These are phyloP conservation scores for Debaryomyces subglobosus DNA, from an alignment of 1,139 yeast genomes.

Conservation along the genomic window DNA sequence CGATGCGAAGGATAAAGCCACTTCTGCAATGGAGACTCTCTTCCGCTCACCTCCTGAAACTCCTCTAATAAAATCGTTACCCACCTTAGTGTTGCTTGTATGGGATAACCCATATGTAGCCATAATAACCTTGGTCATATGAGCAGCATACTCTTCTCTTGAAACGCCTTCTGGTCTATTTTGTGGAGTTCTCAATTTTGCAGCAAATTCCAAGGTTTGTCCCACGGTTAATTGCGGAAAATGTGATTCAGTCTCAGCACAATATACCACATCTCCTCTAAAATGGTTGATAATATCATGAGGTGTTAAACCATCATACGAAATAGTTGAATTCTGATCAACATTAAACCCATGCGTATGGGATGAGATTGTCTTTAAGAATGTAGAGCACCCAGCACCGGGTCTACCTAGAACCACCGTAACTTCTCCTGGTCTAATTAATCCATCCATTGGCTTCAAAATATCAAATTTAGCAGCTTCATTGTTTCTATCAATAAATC, in stretches of 20 bases:
- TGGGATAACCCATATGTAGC: constrained; percentile 73
- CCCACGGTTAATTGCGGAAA: constrained; percentile 76
- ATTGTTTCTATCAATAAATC: constrained; percentile 6
- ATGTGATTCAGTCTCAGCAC: constrained; percentile 74
- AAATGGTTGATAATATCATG: constrained; percentile 30
- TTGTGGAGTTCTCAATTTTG: constrained; percentile 64
- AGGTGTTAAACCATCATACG: constrained; percentile 37
- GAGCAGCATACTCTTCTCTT: constrained; percentile 60
- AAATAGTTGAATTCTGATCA: constrained; percentile 48
- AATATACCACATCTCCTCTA: constrained; percentile 59
- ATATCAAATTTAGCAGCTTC: constrained; percentile 49
- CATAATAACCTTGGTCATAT: constrained; percentile 67
- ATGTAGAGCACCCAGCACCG: constrained; percentile 84
- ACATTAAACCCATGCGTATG: constrained; percentile 74
- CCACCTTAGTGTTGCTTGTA: constrained; percentile 70
- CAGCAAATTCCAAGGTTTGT: constrained; percentile 68
- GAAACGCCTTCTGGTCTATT: constrained; percentile 58
- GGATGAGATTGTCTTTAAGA: constrained; percentile 68
- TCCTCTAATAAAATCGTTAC: constrained; percentile 73
- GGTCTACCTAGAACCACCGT: constrained; percentile 82
- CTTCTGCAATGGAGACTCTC: constrained; percentile 62
- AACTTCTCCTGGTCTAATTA: constrained; percentile 70
- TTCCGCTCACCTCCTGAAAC: constrained; percentile 87
- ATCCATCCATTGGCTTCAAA: constrained; percentile 65
- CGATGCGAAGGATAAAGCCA: constrained; percentile 22